Base-by-base conservation (phyloP, 345 rosid genomes). In the Syzygium oleosum region DNA sequence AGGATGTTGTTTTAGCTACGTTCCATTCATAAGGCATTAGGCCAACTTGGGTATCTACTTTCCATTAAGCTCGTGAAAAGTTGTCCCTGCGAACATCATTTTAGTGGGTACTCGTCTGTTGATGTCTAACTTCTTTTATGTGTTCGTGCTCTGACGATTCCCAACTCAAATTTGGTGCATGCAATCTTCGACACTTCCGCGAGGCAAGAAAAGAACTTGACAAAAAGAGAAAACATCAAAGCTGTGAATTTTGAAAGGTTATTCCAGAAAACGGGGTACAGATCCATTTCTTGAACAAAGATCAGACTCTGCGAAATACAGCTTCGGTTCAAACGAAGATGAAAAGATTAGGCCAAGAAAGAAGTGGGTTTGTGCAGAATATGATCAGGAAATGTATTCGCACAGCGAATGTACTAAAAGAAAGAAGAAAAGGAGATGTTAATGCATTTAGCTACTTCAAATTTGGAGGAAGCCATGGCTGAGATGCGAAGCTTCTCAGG, bases 401-500 rank as follows among this genome's bases (percentile, higher is more conserved):
- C 79, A 17, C 12, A 2, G 79, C 79, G 43, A 86, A 49, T 34
- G 16, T 4, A 13, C 52, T 3, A 2, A 41, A 56, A 15, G 73
- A 31, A 34, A 38, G 83, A 31, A 65, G 14, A 2, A 86, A 86
- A 52, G 10, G 0, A 68, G 51, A 22, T 13, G 16, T 3, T 43
- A 43, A 21, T 23, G 46, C 9, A 52, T 77, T 13, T 88, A 54
- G 92, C 92, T 90, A 77, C 89, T 86, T 61, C 59, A 27, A 90
- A 87, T 89, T 89, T 55, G 88, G 88, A 90, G 86, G 87, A 79
- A 89, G 87, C 90, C 87, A 87, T 13, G 38, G 73, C 80, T 34
- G 79, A 68, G 79, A 9, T 68, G 79, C 49, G n/a, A 59, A 58
- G 21, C 31, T 29, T 31, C 31, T 68, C 2, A 38, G 79, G 51